These are phyloP conservation scores for Podospora anserina DNA, from an alignment of 495 filamentous ascomycete species.

Conservation along the genomic window DNA sequence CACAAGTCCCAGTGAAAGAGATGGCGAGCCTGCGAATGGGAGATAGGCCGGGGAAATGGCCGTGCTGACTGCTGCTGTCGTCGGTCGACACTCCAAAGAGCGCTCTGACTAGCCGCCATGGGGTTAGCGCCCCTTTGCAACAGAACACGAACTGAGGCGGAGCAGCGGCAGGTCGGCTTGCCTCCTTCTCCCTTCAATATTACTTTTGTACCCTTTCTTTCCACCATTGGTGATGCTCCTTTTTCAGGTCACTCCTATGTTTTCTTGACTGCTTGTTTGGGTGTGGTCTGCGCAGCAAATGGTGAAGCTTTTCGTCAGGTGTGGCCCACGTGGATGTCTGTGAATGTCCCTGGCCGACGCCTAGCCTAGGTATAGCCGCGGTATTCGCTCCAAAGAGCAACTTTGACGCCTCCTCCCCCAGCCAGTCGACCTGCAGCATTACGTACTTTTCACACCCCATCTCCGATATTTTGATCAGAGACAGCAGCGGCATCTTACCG, in stretches of 20 bases:
- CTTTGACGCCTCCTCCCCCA: background rate
- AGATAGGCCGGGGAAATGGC: background rate
- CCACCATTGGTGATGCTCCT: background rate
- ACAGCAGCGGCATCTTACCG: too few relatives aligned
- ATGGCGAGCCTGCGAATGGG: background rate
- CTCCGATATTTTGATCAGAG: background rate
- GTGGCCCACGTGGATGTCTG: background rate
- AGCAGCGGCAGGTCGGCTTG: conserved; percentile 5
- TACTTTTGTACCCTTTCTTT: background rate
- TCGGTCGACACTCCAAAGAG: background rate
- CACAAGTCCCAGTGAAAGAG: background rate
- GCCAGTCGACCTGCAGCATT: background rate
- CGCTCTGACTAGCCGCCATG: background rate
- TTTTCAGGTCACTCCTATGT: background rate
- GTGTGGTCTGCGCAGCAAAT: background rate
- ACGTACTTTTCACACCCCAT: background rate
- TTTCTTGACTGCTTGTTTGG: background rate
- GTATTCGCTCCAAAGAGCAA: background rate
- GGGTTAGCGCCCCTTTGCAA: conserved; percentile 15
- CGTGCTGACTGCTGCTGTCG: conserved; percentile 4
- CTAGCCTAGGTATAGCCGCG: background rate
- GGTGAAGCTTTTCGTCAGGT: background rate
- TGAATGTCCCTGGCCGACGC: background rate
- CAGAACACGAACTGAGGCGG: conserved; percentile 16
- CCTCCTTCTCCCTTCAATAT: background rate